Evolutionary conservation across 768 basidiomycete genomes (phyloP).

Genomic region (Tricholomella constricta): DNA sequence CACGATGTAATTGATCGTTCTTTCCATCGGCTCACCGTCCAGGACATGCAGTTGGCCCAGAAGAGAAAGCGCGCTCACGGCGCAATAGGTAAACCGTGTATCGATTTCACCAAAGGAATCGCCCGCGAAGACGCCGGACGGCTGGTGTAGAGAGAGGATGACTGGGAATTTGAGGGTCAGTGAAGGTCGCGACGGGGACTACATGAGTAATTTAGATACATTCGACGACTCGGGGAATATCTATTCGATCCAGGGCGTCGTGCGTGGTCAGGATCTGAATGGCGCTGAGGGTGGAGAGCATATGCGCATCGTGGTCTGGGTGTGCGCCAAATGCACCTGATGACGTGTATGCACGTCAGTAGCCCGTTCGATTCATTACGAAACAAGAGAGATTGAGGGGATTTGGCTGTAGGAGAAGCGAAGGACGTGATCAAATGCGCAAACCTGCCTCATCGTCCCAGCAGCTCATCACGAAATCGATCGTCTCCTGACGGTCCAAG

Average conservation of each 20-base stretch:
- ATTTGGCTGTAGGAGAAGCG: neutral
- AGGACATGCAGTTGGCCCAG: conserved; percentile 74
- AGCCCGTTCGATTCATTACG: neutral
- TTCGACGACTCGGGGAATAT: conserved; percentile 67
- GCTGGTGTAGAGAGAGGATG: conserved; percentile 81
- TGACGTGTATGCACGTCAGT: conserved; percentile 1
- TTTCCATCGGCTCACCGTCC: conserved; percentile 63
- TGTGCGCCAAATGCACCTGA: conserved; percentile 91
- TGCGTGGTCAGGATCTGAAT: conserved; percentile 91
- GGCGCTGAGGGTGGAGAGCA: conserved; percentile 85
- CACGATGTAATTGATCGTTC: conserved; percentile 69
- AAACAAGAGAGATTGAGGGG: neutral
- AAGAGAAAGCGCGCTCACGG: conserved; percentile 80
- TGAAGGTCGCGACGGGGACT: neutral
- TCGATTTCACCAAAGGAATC: conserved; percentile 92
- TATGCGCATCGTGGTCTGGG: conserved; percentile 90
- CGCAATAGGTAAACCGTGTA: conserved; percentile 89
- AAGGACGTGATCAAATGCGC: conserved; percentile 13
- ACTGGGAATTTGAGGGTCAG: conserved; percentile 44
- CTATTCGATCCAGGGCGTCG: conserved; percentile 71
- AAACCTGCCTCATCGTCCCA: conserved; percentile 90
- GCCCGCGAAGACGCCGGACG: conserved; percentile 87
- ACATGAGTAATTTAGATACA: conserved; percentile 51
- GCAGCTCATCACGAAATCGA: conserved; percentile 90
- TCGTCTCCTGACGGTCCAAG: conserved; percentile 79